These are phyloP conservation scores for Prototheca cutis DNA, from an alignment of 163 green algal genomes.

Conservation along the genomic window DNA sequence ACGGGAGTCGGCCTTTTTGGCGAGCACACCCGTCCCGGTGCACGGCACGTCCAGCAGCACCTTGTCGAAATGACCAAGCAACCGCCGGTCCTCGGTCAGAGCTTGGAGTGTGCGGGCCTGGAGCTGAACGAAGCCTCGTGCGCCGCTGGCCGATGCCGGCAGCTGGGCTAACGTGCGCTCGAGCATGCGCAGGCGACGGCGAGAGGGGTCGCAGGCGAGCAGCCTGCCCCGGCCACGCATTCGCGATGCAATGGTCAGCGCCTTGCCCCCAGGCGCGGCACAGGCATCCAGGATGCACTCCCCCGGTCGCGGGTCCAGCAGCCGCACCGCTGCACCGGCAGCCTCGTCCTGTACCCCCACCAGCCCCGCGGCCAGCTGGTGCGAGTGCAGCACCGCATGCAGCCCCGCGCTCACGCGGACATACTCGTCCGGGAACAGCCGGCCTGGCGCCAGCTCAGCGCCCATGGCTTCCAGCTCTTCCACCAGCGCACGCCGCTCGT, in stretches of 20 bases:
- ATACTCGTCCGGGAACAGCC: not conserved
- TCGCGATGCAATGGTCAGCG: slow-evolving; percentile 50
- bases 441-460: not conserved
- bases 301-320: slow-evolving; percentile 65
- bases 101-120: not conserved
- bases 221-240: slow-evolving; percentile 51
- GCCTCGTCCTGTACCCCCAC: slow-evolving; percentile 55
- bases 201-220: slow-evolving; percentile 47
- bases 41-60: slow-evolving; percentile 98
- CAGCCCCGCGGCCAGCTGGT: slow-evolving; percentile 31
- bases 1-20: slow-evolving; percentile 70
- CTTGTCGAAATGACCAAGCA: slow-evolving; percentile 46
- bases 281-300: slow-evolving; percentile 80
- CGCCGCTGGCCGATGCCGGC: no score
- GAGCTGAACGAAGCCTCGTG: not conserved
- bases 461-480: not conserved
- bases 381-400: slow-evolving; percentile 2
- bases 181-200: slow-evolving; percentile 14
- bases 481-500: not conserved
- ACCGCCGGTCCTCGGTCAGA: slow-evolving; percentile 8
- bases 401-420: not conserved
- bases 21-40: slow-evolving; percentile 82
- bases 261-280: slow-evolving; percentile 81
- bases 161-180: no score
- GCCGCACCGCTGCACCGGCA: slow-evolving; percentile 59